Evolutionary conservation across 1,139 yeast genomes (phyloP).

Genomic region (Pichia sp.): DNA sequence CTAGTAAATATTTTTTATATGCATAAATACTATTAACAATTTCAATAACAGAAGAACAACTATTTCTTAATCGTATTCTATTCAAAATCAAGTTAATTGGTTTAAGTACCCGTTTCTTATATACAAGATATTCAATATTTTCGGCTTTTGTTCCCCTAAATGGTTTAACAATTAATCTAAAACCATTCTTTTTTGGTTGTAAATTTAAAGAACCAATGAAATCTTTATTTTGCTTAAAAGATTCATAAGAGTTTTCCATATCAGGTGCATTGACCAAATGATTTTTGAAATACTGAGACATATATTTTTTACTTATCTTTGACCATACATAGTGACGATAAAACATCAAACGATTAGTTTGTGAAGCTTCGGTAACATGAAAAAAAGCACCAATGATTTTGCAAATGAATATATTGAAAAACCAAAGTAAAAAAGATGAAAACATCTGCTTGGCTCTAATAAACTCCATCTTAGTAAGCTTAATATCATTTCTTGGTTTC

Average conservation of each 20-base stretch:
- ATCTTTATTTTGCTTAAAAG: slow-evolving; percentile 20
- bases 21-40: slow-evolving; percentile 29
- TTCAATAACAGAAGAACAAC: slow-evolving; percentile 31
- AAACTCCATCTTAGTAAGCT: slow-evolving; percentile 36
- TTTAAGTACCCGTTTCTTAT: slow-evolving; percentile 28
- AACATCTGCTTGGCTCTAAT: slow-evolving; percentile 33
- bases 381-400: slow-evolving; percentile 51
- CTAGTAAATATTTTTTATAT: slow-evolving; percentile 28
- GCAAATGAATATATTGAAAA: slow-evolving; percentile 43
- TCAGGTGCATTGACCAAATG: slow-evolving; percentile 26
- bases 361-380: slow-evolving; percentile 58
- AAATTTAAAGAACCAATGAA: slow-evolving; percentile 31
- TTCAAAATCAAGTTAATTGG: slow-evolving; percentile 33
- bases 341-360: slow-evolving; percentile 36
- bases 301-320: slow-evolving; percentile 36
- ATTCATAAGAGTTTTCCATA: slow-evolving; percentile 21
- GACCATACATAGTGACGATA: slow-evolving; percentile 63
- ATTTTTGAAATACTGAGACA: slow-evolving; percentile 34
- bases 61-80: slow-evolving; percentile 10
- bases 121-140: slow-evolving; percentile 27
- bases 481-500: slow-evolving; percentile 26
- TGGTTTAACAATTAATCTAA: slow-evolving; percentile 59
- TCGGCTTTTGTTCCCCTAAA: slow-evolving; percentile 28
- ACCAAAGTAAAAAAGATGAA: slow-evolving; percentile 49
- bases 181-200: slow-evolving; percentile 51